These are phyloP conservation scores for Rhizopogon roseolus DNA, from an alignment of 768 basidiomycete species.

Conservation along the genomic window DNA sequence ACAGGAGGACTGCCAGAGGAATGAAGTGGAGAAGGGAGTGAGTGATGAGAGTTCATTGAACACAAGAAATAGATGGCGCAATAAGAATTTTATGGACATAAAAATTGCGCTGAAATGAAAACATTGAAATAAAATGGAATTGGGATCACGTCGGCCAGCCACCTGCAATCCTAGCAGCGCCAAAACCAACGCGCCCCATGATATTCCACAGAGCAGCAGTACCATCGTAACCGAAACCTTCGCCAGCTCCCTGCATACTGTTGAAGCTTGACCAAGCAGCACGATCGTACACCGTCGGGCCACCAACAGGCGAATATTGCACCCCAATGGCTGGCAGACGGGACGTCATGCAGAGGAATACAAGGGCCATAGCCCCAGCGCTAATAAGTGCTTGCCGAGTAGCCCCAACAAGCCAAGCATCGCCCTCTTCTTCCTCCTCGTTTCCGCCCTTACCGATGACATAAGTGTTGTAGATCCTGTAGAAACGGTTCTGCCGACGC, in stretches of 20 bases:
- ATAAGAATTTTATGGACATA: not conserved
- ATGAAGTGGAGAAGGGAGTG: not conserved
- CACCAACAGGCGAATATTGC: constrained; percentile 53
- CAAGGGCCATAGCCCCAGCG: constrained; percentile 57
- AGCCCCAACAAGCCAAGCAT: constrained; percentile 27
- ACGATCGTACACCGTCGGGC: constrained; percentile 74
- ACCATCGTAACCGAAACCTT: constrained; percentile 61
- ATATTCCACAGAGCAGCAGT: constrained; percentile 65
- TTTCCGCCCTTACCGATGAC: constrained; percentile 34
- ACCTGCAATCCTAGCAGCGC: constrained; percentile 68
- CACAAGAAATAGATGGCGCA: not conserved
- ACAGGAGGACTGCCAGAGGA: not conserved
- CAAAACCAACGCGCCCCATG: constrained; percentile 66
- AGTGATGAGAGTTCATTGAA: not conserved
- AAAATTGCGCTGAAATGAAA: not conserved
- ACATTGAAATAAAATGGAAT: not conserved
- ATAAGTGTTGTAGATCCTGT: constrained; percentile 83
- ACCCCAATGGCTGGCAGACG: constrained; percentile 45
- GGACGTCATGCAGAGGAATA: constrained; percentile 51
- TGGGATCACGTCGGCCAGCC: constrained; percentile 69
- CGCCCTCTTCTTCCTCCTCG: constrained; percentile 3
- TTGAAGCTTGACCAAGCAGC: constrained; percentile 80
- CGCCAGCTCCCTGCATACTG: constrained; percentile 60
- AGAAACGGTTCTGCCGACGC: constrained; percentile 52
- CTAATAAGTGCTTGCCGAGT: constrained; percentile 51